These are phyloP conservation scores for Ophiostoma angusticollis DNA, from an alignment of 2,329 filamentous ascomycete genomes.

Conservation along the genomic window DNA sequence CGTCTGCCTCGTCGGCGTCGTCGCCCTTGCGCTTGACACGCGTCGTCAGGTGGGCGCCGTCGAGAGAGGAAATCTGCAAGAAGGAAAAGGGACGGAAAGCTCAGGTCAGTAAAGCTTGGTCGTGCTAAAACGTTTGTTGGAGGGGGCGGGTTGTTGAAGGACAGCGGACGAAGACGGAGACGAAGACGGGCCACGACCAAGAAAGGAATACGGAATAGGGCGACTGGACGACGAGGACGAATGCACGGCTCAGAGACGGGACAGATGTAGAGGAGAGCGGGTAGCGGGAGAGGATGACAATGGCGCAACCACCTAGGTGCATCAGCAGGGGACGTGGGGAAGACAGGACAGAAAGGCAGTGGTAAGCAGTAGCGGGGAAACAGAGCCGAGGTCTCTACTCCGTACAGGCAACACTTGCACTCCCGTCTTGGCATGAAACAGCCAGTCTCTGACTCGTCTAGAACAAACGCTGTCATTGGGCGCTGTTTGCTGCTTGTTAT, in stretches of 20 bases:
- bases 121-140: too few species aligned
- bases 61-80: too few species aligned
- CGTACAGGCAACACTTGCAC: background rate
- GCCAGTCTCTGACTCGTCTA: background rate
- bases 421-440: background rate
- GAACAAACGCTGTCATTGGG: too few species aligned
- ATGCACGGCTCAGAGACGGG: background rate
- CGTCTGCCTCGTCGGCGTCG: background rate
- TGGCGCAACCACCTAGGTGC: background rate
- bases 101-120: background rate
- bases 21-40: constrained; percentile 1
- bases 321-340: background rate
- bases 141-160: too few species aligned
- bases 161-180: background rate
- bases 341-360: background rate
- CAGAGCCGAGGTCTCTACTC: background rate
- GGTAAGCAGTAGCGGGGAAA: background rate
- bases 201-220: too few species aligned
- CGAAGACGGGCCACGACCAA: too few species aligned
- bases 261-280: background rate
- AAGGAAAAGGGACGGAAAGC: too few species aligned
- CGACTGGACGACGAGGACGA: too few species aligned
- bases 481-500: too few species aligned
- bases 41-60: constrained; percentile 1
- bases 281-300: background rate